Conservation (phyloP, 2,329 filamentous ascomycete species). For the Phialophora macrospora region DNA sequence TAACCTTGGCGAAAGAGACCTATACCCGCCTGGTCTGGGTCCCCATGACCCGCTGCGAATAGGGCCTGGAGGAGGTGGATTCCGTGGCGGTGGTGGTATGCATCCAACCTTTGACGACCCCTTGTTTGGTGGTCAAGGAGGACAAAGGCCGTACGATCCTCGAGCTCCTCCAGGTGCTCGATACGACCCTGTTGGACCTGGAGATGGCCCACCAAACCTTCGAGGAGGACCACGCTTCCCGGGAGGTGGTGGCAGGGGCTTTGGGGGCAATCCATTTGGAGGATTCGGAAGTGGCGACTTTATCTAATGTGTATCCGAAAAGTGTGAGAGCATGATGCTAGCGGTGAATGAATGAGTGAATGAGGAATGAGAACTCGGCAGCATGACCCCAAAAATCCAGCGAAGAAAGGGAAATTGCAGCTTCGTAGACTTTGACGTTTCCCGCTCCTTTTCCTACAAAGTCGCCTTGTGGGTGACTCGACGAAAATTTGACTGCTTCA, state of each 20-base stretch:
- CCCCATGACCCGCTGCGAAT: constrained; percentile 81
- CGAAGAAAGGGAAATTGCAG: not conserved
- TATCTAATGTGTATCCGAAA: constrained; percentile 44
- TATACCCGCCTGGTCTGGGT: constrained; percentile 84
- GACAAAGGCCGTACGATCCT: constrained; percentile 64
- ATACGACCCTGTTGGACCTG: constrained; percentile 84
- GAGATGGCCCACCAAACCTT: constrained; percentile 59
- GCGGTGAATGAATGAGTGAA: not conserved
- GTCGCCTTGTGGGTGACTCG: not conserved
- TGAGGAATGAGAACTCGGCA: constrained; percentile 7
- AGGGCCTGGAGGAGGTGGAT: constrained; percentile 60
- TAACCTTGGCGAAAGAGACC: constrained; percentile 80
- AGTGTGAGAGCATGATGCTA: not conserved
- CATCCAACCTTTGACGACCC: constrained; percentile 94
- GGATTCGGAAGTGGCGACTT: constrained; percentile 66
- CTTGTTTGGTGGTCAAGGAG: constrained; percentile 69
- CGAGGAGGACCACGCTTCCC: constrained; percentile 54
- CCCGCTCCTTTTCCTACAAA: not conserved
- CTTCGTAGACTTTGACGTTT: not conserved
- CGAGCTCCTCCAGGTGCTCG: constrained; percentile 85
- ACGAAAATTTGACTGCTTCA: not conserved
- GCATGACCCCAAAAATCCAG: not conserved
- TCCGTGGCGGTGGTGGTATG: constrained; percentile 78
- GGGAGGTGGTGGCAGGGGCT: constrained; percentile 52
- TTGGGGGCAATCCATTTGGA: constrained; percentile 59